Percentiles rank a stretch among this genome's conserved stretches.
Conservation (phyloP, 495 filamentous ascomycete genomes). For the Neurospora sp. region DNA sequence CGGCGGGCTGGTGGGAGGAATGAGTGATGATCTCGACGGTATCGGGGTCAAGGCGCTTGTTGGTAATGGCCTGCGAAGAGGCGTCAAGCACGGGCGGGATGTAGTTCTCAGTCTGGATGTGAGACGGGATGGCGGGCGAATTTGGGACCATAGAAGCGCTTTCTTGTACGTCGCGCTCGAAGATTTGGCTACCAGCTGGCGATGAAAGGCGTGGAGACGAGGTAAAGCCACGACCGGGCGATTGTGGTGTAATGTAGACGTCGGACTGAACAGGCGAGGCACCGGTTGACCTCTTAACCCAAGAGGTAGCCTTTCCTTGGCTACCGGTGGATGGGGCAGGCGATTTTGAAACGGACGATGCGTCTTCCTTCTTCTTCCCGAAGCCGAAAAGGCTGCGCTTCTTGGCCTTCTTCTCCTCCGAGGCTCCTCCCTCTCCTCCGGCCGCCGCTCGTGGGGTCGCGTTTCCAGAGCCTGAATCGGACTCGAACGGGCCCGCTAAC, state of each 20-base stretch:
- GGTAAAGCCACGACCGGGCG: slow-evolving; percentile 42
- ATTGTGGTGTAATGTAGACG: slow-evolving; percentile 37
- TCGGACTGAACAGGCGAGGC: slow-evolving; percentile 36
- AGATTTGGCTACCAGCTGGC: slow-evolving; percentile 72
- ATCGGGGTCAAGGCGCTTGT: slow-evolving; percentile 63
- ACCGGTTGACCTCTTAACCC: slow-evolving; percentile 13
- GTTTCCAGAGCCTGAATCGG: slow-evolving; percentile 21
- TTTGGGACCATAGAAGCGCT: slow-evolving; percentile 48
- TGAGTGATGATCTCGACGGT: slow-evolving; percentile 84
- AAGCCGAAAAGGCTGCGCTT: slow-evolving; percentile 50
- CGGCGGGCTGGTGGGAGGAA: slow-evolving; percentile 67
- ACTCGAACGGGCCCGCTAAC: slow-evolving; percentile 21
- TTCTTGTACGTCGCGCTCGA: slow-evolving; percentile 90
- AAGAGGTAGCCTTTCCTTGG: slow-evolving; percentile 10
- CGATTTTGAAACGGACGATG: slow-evolving; percentile 31
- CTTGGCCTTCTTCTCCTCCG: slow-evolving; percentile 34
- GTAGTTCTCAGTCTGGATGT: slow-evolving; percentile 85
- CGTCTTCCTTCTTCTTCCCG: slow-evolving; percentile 55
- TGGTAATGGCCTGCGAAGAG: slow-evolving; percentile 79
- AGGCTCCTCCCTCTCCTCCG: slow-evolving; percentile 5
- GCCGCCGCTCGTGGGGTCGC: slow-evolving; percentile 24
- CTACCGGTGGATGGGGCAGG: slow-evolving; percentile 13
- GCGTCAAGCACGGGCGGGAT: slow-evolving; percentile 87
- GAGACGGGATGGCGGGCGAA: slow-evolving; percentile 69
- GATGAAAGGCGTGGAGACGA: slow-evolving; percentile 53